These are phyloP conservation scores for Solanum peruvianum DNA, from an alignment of 257 asterid genomes.

Conservation along the genomic window DNA sequence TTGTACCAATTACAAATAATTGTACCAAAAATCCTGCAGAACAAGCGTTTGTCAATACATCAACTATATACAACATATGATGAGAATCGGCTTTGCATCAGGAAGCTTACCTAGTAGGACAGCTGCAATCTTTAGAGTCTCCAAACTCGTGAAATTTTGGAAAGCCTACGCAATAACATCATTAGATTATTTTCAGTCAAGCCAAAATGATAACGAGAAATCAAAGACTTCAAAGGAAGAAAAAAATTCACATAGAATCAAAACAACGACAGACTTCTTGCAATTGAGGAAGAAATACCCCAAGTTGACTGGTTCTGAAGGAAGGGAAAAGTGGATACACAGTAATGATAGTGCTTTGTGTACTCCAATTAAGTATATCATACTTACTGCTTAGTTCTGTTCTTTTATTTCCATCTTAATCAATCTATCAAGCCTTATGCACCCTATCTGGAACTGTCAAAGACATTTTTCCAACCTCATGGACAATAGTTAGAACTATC, in stretches of 20 bases:
- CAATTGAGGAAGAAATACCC: background rate
- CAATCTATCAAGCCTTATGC: background rate
- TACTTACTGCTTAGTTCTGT: background rate
- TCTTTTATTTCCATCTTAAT: background rate
- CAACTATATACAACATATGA: background rate
- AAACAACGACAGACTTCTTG: background rate
- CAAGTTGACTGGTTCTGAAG: background rate
- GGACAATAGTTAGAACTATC: too few species aligned
- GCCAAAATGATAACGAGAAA: background rate
- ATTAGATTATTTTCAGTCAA: background rate
- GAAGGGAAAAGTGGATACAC: background rate
- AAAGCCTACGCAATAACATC: constrained; percentile 26
- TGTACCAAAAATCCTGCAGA: constrained; percentile 47
- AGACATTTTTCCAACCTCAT: too few species aligned
- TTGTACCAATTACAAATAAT: constrained; percentile 18
- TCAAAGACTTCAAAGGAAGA: background rate
- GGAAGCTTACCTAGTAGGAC: constrained; percentile 42
- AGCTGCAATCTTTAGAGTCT: constrained; percentile 26
- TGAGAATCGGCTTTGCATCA: background rate
- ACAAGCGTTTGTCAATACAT: background rate
- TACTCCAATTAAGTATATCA: background rate
- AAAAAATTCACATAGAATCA: background rate
- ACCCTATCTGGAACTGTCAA: background rate
- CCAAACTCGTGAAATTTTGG: constrained; percentile 39
- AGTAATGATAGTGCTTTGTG: background rate